Evolutionary conservation across 495 filamentous ascomycete genomes (phyloP).

Genomic region (Aspergillus bridgeri): DNA sequence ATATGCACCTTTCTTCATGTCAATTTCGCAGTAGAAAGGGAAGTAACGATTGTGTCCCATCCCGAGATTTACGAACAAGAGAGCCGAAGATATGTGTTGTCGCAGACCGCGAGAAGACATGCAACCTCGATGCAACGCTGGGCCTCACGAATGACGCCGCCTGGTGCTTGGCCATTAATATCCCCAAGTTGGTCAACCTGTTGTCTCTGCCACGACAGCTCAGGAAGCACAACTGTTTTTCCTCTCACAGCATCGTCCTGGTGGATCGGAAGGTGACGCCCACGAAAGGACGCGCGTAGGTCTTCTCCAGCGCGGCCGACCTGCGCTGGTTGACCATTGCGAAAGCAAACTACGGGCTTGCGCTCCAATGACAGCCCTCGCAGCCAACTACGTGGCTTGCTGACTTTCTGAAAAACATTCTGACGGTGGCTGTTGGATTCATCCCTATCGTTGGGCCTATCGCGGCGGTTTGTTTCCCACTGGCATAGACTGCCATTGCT

Average conservation of each 20-base stretch:
- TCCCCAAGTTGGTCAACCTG: slow-evolving; percentile 2
- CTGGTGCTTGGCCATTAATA: slow-evolving; percentile 2
- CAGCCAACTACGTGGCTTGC: neutral
- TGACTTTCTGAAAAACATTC: neutral
- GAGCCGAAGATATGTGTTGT: neutral
- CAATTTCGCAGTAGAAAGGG: neutral
- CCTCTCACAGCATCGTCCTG: neutral
- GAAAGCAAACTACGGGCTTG: neutral
- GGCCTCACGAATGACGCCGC: neutral
- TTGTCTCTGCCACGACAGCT: neutral
- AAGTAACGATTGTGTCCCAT: neutral
- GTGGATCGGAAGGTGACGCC: neutral
- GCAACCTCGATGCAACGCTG: neutral
- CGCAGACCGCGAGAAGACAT: neutral
- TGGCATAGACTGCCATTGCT: slow-evolving; percentile 1
- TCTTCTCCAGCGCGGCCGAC: neutral
- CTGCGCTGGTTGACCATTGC: neutral
- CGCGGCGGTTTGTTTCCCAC: slow-evolving; percentile 1
- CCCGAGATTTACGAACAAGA: neutral
- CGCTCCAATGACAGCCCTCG: slow-evolving; percentile 1
- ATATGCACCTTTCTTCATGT: slow-evolving; percentile 5
- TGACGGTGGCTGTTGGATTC: slow-evolving; percentile 1
- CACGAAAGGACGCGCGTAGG: neutral
- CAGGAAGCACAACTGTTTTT: neutral
- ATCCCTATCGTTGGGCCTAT: slow-evolving; percentile 4